Conservation (phyloP, 768 basidiomycete genomes). For the Fomitopsis serialis region DNA sequence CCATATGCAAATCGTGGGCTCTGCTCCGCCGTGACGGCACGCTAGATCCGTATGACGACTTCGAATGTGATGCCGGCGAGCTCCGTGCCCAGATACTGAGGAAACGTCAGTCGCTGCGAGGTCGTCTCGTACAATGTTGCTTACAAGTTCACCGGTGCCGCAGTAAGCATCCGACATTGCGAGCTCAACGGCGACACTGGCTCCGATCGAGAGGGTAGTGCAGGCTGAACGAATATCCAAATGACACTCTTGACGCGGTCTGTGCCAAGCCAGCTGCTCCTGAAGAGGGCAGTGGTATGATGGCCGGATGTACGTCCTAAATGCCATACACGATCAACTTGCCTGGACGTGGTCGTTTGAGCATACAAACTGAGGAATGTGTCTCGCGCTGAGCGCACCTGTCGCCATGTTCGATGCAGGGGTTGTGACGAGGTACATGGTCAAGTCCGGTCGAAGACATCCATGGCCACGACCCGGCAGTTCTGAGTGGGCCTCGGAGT, state of each 20-base stretch:
- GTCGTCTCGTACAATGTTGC: not conserved
- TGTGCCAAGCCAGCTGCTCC: not conserved
- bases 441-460: not conserved
- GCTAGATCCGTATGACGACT: too few relatives aligned
- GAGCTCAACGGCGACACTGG: not conserved
- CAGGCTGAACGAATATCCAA: not conserved
- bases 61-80: too few relatives aligned
- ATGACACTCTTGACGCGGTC: not conserved
- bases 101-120: too few relatives aligned
- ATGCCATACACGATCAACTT: conserved; percentile 2
- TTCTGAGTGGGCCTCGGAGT: not conserved
- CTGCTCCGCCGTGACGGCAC: too few relatives aligned
- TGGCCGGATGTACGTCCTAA: not conserved
- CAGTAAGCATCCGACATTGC: not conserved
- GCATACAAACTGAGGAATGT: too few relatives aligned
- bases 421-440: not conserved
- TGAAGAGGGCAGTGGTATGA: not conserved
- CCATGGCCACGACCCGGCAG: not conserved
- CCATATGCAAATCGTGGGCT: too few relatives aligned
- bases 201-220: not conserved
- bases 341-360: not conserved
- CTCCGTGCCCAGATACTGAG: too few relatives aligned
- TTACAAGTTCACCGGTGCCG: not conserved
- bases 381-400: not conserved
- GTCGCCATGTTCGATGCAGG: not conserved